These are phyloP conservation scores for Microdochium bolleyi DNA, from an alignment of 2,329 filamentous ascomycete species.

Conservation along the genomic window DNA sequence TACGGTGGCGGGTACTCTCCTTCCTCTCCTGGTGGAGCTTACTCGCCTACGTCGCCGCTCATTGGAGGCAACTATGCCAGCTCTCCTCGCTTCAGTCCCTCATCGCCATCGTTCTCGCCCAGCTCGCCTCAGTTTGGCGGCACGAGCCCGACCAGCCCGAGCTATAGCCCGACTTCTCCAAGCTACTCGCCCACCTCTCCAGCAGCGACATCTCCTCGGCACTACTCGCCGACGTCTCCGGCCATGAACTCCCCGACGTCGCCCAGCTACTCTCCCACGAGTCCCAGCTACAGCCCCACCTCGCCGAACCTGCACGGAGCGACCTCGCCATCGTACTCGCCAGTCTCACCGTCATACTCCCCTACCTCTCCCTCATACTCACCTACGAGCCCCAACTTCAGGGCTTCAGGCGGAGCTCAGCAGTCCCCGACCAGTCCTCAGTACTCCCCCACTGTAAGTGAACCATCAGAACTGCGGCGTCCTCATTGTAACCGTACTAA, in stretches of 20 bases:
- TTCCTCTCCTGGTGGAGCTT: slow-evolving; percentile 65
- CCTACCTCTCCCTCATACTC: slow-evolving; percentile 75
- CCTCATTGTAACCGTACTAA: slow-evolving; percentile 14
- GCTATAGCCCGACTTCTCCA: slow-evolving; percentile 59
- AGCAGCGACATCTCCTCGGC: slow-evolving; percentile 3
- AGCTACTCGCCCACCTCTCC: slow-evolving; percentile 25
- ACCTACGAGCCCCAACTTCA: slow-evolving; percentile 56
- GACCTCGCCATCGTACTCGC: slow-evolving; percentile 47
- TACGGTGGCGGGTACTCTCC: slow-evolving; percentile 61
- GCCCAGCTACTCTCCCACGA: slow-evolving; percentile 39
- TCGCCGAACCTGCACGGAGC: slow-evolving; percentile 55
- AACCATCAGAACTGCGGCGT: too few species aligned
- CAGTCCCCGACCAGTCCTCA: slow-evolving; percentile 60
- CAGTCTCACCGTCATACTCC: slow-evolving; percentile 49
- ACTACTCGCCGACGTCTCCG: slow-evolving; percentile 38
- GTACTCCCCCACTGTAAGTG: slow-evolving; percentile 57
- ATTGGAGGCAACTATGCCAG: slow-evolving; percentile 48
- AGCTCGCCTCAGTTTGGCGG: slow-evolving; percentile 29
- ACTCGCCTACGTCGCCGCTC: slow-evolving; percentile 70
- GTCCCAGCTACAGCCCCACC: slow-evolving; percentile 57
- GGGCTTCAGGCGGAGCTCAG: slow-evolving; percentile 39
- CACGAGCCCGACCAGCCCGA: slow-evolving; percentile 41
- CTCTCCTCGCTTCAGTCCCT: slow-evolving; percentile 56
- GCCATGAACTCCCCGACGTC: slow-evolving; percentile 60
- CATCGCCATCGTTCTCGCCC: slow-evolving; percentile 55